Base-by-base conservation (phyloP, 768 basidiomycete genomes). In the Amylocystis lapponica region DNA sequence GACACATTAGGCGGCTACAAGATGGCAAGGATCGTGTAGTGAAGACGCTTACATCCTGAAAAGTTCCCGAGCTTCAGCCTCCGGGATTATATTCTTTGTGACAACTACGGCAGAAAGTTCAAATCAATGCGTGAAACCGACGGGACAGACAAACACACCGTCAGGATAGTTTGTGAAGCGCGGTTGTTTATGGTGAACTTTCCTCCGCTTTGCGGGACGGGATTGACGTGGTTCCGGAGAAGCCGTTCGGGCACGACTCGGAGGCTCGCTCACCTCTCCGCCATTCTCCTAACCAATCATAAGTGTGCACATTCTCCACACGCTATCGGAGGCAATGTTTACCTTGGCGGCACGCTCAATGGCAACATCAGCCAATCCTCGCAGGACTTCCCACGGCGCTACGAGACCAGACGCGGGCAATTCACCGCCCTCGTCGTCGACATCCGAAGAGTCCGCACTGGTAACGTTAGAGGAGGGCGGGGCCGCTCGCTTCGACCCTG, bases 351-450 rank as follows among this genome's bases (percentile, higher is more conserved):
- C 86, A 40, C 83, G 74, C 59, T 87, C 79, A 45, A 79, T 81
- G 27, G 87, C 86, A 23, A 87, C 86, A 66, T 87, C 85, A 27
- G 86, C 87, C 46, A 90, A 64, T 36, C 85, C 83, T 50, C 86
- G 71, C 39, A 90, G 69, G 31, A 90, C 88, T 65, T 89, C 86
- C 81, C 86, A 86, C 38, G 90, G 90, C 8, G 88, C 89, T 41
- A 89, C 80, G 36, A 92, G 75, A 36, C 90, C 87, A 30, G 75
- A 77, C 27, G 84, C 83, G 1, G 90, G 89, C 12, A 92, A 64
- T 58, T 85, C 89, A 14, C 84, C 83, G 45, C 86, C 86, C 34
- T 89, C 86, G 36, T 88, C 87, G 38, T 91, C 90, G n/a, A 78
- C 61, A 56, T 90, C 89, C 27, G 87, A 86, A 1, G 88, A 88